Base-by-base conservation (phyloP, 1,284 basidiomycete genomes). In the Moesziomyces globuligerus region DNA sequence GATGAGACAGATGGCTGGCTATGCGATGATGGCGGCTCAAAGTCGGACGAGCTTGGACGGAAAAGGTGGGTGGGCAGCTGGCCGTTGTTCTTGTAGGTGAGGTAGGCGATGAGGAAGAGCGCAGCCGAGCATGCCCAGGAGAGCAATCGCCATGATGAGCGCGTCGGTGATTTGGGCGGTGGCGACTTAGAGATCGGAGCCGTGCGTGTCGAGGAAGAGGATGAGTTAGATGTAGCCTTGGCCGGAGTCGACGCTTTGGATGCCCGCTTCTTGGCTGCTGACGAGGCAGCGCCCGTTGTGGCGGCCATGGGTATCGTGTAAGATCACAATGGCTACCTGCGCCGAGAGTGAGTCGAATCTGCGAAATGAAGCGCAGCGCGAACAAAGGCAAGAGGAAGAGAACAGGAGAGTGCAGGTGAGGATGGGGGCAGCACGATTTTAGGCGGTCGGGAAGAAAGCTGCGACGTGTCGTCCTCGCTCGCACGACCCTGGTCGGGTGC, bases 81-180 rank as follows among this genome's bases (percentile, higher is more conserved):
- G 3, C 65, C 65, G 15, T 53, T 46, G 40, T 68, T 68, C 28
- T 38, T 43, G 32, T 57, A 68, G 6, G 65, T 54, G 28, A 68
- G 55, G 20, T 38, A 58, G 9, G 58, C 58, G 2, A 61, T 28
- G 1, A 62, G 42, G 47, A 68, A 68, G 34, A 61, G 47, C 2
- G 54, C 45, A 2, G 58, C 65, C 7, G 58, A 68, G 24, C 53
- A 60, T 4, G 54, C 41, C 49, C 57, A 60, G 3, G 57, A 56
- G 0, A 67, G 48, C 7, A 26, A 18, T 7, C 57, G 52, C 64
- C 61, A 65, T 18, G 48, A 3, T 1, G 54, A 52, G 15, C 1
- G 23, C 6, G 20, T 3, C 10, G 45, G 40, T 20, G 41, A 43
- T 34, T 37, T 23, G 18, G 40, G 10, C 11, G 46, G 18, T 34